Evolutionary conservation across 2,329 filamentous ascomycete genomes (phyloP), one percentile per base, ranked within the genome.

Genomic region (Colletotrichum sp.): DNA sequence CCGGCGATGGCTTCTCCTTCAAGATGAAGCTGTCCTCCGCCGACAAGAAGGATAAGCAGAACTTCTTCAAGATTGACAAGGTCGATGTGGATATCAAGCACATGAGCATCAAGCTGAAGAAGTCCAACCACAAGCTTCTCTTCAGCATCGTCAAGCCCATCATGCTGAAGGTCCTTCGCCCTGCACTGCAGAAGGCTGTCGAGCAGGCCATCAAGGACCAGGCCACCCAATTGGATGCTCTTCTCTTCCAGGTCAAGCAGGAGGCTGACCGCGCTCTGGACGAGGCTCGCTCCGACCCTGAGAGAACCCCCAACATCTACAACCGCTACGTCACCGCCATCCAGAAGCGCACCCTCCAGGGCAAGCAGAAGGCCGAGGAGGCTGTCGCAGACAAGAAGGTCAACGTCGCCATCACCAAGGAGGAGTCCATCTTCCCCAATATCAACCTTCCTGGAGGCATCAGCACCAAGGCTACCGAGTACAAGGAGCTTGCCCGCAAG

Each of bases 51-150:
- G 96, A 98, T 81, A 88, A 89, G 32, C 92, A 94, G 80, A 93
- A 97, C 84, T 97, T 98, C 87, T 96, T 99, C 91, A 98, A 98
- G 91, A 91, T 99, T 76, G 95, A 98, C 82, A 96, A 94, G 84
- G 94, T 98, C 5, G 90, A 94, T 55, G 95, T 98, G 24, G 93
- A 95, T 80, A 92, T 98, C 79, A 94, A 95, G 86, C 84, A 96
- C 82, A 90, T 98, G 74, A 91, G 94, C 80, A 93, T 99, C 87
- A 98, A 98, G 88, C 85, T 99, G 79, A 96, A 96, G 90, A 92
- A 98, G 89, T 98, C 96, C 68, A 98, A 94, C 84, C 96, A 99
- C 91, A 99, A 98, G 91, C 82, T 97, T 15, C 90, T 99, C 26
- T 98, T 99, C 85, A 88, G 88, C 71, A 83, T 98, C 48, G 94